Evolutionary conservation across 2,329 filamentous ascomycete genomes (phyloP), one percentile per base, ranked within the genome.

Genomic region (Colletotrichum sojae): DNA sequence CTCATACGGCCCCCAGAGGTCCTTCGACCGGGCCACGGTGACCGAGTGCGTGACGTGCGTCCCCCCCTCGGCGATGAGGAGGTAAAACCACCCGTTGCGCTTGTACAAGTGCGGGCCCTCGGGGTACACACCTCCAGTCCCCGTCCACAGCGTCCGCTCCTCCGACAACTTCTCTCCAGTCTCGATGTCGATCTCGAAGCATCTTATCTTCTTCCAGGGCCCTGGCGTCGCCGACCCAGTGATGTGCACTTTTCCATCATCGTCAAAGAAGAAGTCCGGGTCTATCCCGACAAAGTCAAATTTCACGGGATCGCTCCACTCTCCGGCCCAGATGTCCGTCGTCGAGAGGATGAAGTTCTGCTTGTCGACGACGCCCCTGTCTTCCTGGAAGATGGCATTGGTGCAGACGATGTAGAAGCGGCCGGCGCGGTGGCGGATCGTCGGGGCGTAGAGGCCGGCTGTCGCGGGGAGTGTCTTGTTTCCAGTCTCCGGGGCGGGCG

Each of bases 241-340:
- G 20, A 83, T 72, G 73, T 82, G 83, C 0, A 80, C 81, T 67
- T 82, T 80, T 40, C 78, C 81, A 54, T 82, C 79, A 59, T 82
- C 80, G 65, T 83, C 80, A 69, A 82, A 77, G 67, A 80, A 80
- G 53, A 81, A 78, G 36, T 77, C 78, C 43, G 80, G 80, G 67
- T 82, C 80, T 56, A 82, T 81, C 39, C 76, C 73, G 27, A 71
- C 72, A 60, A 79, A 79, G 15, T 76, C 71, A 12, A 82, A 75
- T 40, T 73, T 71, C 2, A 82, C 71, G 0, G 81, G 75, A 15
- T 77, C 73, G 25, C 73, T 76, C 73, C 74, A 78, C 10, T 69
- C 25, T 1, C 69, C 70, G 8, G 67, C 27, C 70, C 71, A 76
- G 31, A 74, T 76, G 51, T 77, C 71, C 1, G 65, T 62, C 3